Evolutionary conservation across 805 yeast species (phyloP), one percentile per base, ranked within the genome.

Genomic region (Ogataea philodendri): DNA sequence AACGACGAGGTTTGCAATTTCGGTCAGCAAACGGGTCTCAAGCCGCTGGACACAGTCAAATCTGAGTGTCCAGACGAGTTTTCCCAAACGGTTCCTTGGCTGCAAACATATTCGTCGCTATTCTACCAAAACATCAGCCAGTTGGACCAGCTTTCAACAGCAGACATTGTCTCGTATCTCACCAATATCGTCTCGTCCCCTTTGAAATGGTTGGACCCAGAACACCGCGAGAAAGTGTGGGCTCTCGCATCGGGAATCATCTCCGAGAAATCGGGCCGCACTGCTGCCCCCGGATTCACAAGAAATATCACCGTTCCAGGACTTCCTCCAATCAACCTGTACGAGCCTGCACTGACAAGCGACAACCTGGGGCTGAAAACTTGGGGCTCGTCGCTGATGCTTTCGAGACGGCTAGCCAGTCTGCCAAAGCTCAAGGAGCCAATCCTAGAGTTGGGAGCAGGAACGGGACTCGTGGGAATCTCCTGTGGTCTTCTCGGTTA

Each of bases 291-390:
- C 0, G 75, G 78, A 15, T 70, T 82, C 47, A 62, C 69, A 2
- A 65, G 97, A 30, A 69, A 66, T 26, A 77, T 90, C 20, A 58
- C 62, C 7, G 41, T 44, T 3, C 37, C 38, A 11, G 35, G 30
- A 5, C 57, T 85, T 2, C 62, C 65, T 0, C 59, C 61, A 4
- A 61, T 74, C 3, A 43, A 44, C 15, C 59, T 90, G 18, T 69
- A 70, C 39, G 98, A 90, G 52, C 97, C 97, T 0, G 78, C 95
- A 0, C 63, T 90, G 42, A 85, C 96, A 0, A 74, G 78, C 23
- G 98, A 93, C 59, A 84, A 82, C 43, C 63, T 93, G 15, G 98
- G 98, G 0, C 68, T 87, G 56, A 87, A 90, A 44, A 90, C 98
- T 0, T 90, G 98, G 98, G 98, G 97, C 0, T 84, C 97, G 0